Evolutionary conservation across 2,329 filamentous ascomycete genomes (phyloP).

Genomic region (Neobulgaria alba): DNA sequence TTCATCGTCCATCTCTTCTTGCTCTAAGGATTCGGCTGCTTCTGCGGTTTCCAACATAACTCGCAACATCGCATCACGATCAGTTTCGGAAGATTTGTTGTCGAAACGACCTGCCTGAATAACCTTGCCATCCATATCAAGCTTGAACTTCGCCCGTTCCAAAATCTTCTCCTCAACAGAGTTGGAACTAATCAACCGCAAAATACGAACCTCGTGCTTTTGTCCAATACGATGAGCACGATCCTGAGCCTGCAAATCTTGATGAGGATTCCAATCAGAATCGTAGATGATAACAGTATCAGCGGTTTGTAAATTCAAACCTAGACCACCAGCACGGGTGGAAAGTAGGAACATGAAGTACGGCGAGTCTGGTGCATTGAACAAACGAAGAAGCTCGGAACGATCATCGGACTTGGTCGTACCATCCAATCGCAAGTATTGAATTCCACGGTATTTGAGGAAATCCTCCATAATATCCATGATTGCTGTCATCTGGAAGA

Average conservation of each 20-base stretch:
- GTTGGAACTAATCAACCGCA: constrained; percentile 90
- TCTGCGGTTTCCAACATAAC: constrained; percentile 84
- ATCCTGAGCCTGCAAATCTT: constrained; percentile 98
- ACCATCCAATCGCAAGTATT: constrained; percentile 89
- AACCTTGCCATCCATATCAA: constrained; percentile 99
- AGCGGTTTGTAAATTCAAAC: constrained; percentile 92
- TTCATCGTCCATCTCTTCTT: constrained; percentile 98
- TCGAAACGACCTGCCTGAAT: constrained; percentile 99
- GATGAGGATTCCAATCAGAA: constrained; percentile 98
- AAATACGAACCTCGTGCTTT: constrained; percentile 97
- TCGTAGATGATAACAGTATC: constrained; percentile 99
- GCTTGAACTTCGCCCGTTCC: constrained; percentile 92
- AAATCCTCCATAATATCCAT: constrained; percentile 99
- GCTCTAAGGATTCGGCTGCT: constrained; percentile 59
- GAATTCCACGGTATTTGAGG: constrained; percentile 70
- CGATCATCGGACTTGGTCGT: constrained; percentile 97
- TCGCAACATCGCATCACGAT: constrained; percentile 92
- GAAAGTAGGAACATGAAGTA: constrained; percentile 99
- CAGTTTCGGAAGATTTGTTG: constrained; percentile 97
- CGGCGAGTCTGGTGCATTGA: constrained; percentile 82
- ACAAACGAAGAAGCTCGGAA: constrained; percentile 77
- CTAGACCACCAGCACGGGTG: constrained; percentile 93
- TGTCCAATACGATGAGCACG: constrained; percentile 99
- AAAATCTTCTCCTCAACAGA: constrained; percentile 98
- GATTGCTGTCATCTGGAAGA: constrained; percentile 99